Evolutionary conservation across 129 eudicot species (phyloP).

Genomic region (Artemisia argyi): DNA sequence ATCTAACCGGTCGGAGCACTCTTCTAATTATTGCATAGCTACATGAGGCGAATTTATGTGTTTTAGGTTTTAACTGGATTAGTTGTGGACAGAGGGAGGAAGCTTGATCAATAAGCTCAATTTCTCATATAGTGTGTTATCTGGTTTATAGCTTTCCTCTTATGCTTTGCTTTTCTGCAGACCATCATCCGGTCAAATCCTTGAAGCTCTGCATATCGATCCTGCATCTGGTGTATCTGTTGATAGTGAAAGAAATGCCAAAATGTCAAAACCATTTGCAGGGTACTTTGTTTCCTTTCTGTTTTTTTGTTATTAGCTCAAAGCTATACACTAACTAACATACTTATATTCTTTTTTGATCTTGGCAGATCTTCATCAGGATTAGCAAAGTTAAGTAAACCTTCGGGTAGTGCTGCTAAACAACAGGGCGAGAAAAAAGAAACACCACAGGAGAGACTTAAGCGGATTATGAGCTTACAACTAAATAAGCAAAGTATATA

Average conservation of each 20-base stretch:
- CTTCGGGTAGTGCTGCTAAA: constrained; percentile 66
- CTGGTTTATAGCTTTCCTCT: constrained; percentile 32
- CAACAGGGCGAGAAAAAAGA: constrained; percentile 89
- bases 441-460: constrained; percentile 97
- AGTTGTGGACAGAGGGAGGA: constrained; percentile 27
- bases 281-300: constrained; percentile 45
- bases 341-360: constrained; percentile 10
- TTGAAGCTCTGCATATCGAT: constrained; percentile 96
- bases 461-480: constrained; percentile 96
- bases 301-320: constrained; percentile 3
- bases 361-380: constrained; percentile 76
- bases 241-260: constrained; percentile 67
- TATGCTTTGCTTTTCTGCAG: constrained; percentile 72
- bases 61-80: constrained; percentile 20
- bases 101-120: constrained; percentile 50
- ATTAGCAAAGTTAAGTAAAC: constrained; percentile 79
- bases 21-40: constrained; percentile 87
- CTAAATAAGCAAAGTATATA: constrained; percentile 83
- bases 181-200: constrained; percentile 79
- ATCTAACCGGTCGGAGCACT: constrained; percentile 99
- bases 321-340: background rate
- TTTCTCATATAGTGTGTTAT: constrained; percentile 33
- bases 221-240: constrained; percentile 94
- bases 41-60: constrained; percentile 68
- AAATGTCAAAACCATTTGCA: constrained; percentile 56